phyloP scores from a whole-genome alignment of 768 basidiomycete genomes.

The Hortiboletus flavorubellus region DNA sequence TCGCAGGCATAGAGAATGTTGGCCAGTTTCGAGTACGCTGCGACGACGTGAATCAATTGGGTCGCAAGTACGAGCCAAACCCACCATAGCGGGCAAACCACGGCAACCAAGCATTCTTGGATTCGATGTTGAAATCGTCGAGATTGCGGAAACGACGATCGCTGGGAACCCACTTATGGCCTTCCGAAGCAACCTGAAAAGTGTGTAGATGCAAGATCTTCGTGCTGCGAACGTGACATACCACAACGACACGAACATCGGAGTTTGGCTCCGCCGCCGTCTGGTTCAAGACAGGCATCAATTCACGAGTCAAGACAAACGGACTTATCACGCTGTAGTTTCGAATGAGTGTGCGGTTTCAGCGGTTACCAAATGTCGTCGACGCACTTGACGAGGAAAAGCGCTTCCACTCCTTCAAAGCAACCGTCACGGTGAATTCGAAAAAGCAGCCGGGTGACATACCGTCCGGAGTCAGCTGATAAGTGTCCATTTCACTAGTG shows the following conservation, averaged over 20 bases:
- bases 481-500: conserved; percentile 19
- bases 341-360: background rate
- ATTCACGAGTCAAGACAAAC: conserved; percentile 49
- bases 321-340: conserved; percentile 47
- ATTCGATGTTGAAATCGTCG: conserved; percentile 38
- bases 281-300: conserved; percentile 49
- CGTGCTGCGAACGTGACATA: conserved; percentile 25
- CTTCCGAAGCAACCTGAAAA: conserved; percentile 34
- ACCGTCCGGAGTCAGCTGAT: conserved; percentile 29
- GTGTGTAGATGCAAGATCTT: background rate
- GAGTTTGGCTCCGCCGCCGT: conserved; percentile 46
- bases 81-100: conserved; percentile 34
- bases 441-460: background rate
- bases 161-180: conserved; percentile 20
- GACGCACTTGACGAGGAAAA: conserved; percentile 46
- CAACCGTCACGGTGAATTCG: background rate
- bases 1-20: conserved; percentile 47
- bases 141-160: conserved; percentile 27
- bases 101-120: conserved; percentile 17
- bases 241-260: conserved; percentile 62
- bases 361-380: background rate
- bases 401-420: conserved; percentile 34
- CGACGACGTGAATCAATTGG: background rate
- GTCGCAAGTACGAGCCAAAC: background rate
- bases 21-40: conserved; percentile 52